These are phyloP conservation scores for Cerioporus squamosus DNA, from an alignment of 1,284 basidiomycete genomes.

Conservation along the genomic window DNA sequence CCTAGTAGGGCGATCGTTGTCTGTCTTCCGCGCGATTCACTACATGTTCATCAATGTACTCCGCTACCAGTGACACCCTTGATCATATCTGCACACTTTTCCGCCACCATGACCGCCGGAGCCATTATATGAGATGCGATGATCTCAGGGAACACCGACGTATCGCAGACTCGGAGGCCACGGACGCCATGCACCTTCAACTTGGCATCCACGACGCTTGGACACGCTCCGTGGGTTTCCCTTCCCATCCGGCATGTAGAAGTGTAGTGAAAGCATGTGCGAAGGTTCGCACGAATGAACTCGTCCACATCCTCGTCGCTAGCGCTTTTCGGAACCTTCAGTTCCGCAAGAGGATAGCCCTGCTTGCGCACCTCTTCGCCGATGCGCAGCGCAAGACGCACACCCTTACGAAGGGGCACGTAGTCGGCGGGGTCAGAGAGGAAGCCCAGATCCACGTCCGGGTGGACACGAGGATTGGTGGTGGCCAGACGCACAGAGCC, in stretches of 20 bases:
- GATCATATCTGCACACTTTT: constrained; percentile 25
- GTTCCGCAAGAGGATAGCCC: constrained; percentile 37
- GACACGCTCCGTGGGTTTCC: constrained; percentile 27
- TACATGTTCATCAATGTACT: too few species aligned
- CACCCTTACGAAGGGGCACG: constrained; percentile 26
- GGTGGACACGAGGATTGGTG: constrained; percentile 35
- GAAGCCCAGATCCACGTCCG: constrained; percentile 36
- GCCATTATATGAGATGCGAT: constrained; percentile 42
- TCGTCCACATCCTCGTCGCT: constrained; percentile 32
- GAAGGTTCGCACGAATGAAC: constrained; percentile 30
- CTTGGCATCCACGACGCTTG: constrained; percentile 52
- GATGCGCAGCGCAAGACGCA: constrained; percentile 33
- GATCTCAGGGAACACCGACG: constrained; percentile 43
- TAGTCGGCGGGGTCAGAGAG: constrained; percentile 32
- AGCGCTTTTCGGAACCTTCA: constrained; percentile 33
- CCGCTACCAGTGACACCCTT: not conserved
- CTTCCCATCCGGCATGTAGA: constrained; percentile 45
- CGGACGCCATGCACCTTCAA: constrained; percentile 52
- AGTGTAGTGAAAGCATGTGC: constrained; percentile 42
- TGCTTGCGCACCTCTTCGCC: constrained; percentile 34
- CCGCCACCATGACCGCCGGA: constrained; percentile 39
- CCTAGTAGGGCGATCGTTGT: too few species aligned
- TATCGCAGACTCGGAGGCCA: constrained; percentile 46
- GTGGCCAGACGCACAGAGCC: constrained; percentile 39
- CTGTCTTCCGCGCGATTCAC: too few species aligned